Evolutionary conservation across 1,284 basidiomycete species (phyloP), one percentile per base, ranked within the genome.

Genomic region (Irpex rosettiformis): DNA sequence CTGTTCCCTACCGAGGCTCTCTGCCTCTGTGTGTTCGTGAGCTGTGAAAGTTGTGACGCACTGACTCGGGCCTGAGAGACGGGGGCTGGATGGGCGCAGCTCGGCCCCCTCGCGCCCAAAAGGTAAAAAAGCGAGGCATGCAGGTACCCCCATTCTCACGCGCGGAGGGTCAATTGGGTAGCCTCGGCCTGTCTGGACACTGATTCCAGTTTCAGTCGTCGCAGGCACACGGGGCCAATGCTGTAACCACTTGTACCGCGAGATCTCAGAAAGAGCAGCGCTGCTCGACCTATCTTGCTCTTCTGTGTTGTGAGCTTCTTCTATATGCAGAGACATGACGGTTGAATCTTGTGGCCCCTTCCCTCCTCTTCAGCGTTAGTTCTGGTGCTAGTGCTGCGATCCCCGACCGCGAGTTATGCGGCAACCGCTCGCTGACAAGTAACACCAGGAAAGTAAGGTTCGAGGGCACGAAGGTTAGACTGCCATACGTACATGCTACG

Each of bases 161-260:
- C 27, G 27, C 48, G 21, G 13, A 16, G 43, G 24, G 22, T 27
- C 48, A 51, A 45, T 22, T 16, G 25, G 48, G 21, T 51, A 27
- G 48, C 25, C 48, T 51, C 48, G 48, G 27, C 48, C 48, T 51
- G 48, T 22, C 48, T 51, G 48, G 48, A 51, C 48, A n/a, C 48
- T 11, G 48, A 51, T 24, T 51, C 48, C 48, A 51, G 48, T 16
- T 37, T 18, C 43, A 47, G 13, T 24, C 21, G 18, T 47, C 43
- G 22, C 33, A 37, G 33, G 33, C 33, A 37, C 33, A 37, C 16
- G 33, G 33, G 33, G 33, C 10, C 33, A 16, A 37, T 37, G 33
- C 33, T 37, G 33, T 37, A 37, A 37, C 33, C 11, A 37, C 33
- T 37, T 37, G 11, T 11, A 8, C 16, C 16, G 16, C 33, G 33